Evolutionary conservation across 2,329 filamentous ascomycete species (phyloP).

Genomic region (Sporothrix dimorphospora): DNA sequence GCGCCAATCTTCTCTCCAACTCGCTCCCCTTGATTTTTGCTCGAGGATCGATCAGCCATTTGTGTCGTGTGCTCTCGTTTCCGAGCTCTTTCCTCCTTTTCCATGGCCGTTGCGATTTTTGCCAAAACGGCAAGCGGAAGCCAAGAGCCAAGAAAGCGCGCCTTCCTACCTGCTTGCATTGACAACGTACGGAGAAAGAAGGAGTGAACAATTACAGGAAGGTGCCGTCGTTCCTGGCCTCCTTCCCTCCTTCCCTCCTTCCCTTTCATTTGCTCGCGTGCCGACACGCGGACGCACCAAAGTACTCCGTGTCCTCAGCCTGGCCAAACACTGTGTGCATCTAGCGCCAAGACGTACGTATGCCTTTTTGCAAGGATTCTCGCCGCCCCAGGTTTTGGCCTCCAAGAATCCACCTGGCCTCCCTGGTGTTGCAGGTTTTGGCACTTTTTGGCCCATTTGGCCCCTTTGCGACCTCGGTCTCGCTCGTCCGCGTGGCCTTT

Average conservation of each 20-base stretch:
- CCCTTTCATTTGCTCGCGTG: not conserved
- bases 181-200: no score
- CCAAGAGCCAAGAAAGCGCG: constrained; percentile 3
- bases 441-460: not conserved
- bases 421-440: not conserved
- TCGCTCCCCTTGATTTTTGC: not conserved
- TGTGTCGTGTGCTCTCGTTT: constrained; percentile 24
- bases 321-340: not conserved
- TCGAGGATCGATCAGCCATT: not conserved
- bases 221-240: not conserved
- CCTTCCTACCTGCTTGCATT: not conserved
- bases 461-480: not conserved
- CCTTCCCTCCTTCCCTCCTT: no score
- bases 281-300: not conserved
- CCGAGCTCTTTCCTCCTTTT: not conserved
- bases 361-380: constrained; percentile 9
- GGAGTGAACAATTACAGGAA: not conserved
- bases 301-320: constrained; percentile 22
- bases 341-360: constrained; percentile 30
- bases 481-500: constrained; percentile 14
- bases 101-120: not conserved
- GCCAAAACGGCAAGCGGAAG: constrained; percentile 7
- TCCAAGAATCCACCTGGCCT: not conserved
- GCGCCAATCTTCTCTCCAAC: not conserved
- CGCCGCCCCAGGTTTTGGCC: not conserved